A percentile compares a stretch with the other conserved stretches of the same genome.
phyloP scores from a whole-genome alignment of 306 rosid genomes.

The Begonia peltatifolia region DNA sequence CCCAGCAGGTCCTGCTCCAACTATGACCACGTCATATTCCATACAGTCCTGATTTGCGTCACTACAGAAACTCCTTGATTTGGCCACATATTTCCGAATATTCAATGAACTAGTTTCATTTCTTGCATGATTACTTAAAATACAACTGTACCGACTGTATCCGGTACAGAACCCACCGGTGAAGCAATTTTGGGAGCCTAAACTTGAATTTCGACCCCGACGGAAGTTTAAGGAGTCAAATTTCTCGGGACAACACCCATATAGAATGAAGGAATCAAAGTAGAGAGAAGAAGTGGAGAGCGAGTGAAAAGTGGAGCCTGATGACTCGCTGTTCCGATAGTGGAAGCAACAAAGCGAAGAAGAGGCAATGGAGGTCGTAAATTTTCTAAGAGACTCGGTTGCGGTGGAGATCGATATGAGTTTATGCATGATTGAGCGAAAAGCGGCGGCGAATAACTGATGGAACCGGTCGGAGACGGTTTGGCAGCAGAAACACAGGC shows the following conservation, averaged over 20 bases:
- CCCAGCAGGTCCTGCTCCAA: slow-evolving; percentile 97
- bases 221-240: slow-evolving; percentile 4
- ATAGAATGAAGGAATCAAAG: neutral
- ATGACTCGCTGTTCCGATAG: slow-evolving; percentile 5
- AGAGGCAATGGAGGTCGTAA: slow-evolving; percentile 1
- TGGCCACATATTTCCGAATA: slow-evolving; percentile 1
- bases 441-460: neutral
- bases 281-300: slow-evolving; percentile 3
- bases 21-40: slow-evolving; percentile 76
- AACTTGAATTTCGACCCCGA: slow-evolving; percentile 10
- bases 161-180: slow-evolving; percentile 12
- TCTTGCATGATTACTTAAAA: slow-evolving; percentile 4
- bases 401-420: slow-evolving; percentile 21
- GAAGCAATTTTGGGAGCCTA: slow-evolving; percentile 5
- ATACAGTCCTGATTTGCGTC: slow-evolving; percentile 49
- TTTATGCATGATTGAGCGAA: slow-evolving; percentile 24
- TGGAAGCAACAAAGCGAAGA: slow-evolving; percentile 3
- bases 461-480: no score
- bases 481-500: neutral
- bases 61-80: slow-evolving; percentile 29
- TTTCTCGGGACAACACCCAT: slow-evolving; percentile 3
- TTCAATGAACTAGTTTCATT: neutral
- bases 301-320: neutral
- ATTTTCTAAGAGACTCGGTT: slow-evolving; percentile 12
- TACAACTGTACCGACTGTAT: slow-evolving; percentile 5